phyloP scores from a whole-genome alignment of 257 asterid species.

The Vinca minor region DNA sequence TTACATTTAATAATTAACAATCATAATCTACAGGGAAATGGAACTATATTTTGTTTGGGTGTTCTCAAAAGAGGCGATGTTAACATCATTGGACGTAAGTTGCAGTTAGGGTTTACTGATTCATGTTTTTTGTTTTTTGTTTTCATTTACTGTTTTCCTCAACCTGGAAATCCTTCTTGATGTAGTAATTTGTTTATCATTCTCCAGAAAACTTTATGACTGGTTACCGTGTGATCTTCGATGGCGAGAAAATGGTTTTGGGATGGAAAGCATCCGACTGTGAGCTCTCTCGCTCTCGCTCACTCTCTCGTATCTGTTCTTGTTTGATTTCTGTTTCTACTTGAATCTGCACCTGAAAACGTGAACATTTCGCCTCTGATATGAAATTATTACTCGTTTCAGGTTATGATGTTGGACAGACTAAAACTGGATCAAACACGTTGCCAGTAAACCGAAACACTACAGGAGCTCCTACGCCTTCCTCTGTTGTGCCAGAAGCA shows the following conservation, averaged over 20 bases:
- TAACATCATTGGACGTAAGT: slow-evolving; percentile 96
- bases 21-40: slow-evolving; percentile 34
- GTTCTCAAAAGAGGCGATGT: slow-evolving; percentile 63
- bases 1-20: slow-evolving; percentile 25
- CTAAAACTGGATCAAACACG: slow-evolving; percentile 34
- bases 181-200: slow-evolving; percentile 1
- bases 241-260: slow-evolving; percentile 78
- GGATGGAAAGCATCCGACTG: slow-evolving; percentile 83
- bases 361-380: no score
- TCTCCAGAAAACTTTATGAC: slow-evolving; percentile 85
- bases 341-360: background rate
- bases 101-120: no score
- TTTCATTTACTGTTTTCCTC: no score
- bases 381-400: slow-evolving; percentile 10
- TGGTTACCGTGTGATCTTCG: slow-evolving; percentile 71
- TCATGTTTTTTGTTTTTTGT: no score
- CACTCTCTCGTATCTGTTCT: background rate
- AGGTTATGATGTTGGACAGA: slow-evolving; percentile 47
- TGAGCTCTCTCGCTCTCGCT: slow-evolving; percentile 31
- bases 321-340: background rate
- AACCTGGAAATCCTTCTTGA: no score
- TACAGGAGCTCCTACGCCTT: slow-evolving; percentile 53
- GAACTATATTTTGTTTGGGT: slow-evolving; percentile 63
- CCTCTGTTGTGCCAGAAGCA: slow-evolving; percentile 56
- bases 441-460: slow-evolving; percentile 44